Evolutionary conservation across 2,329 filamentous ascomycete species (phyloP).

Genomic region (Periglandula ipomoeae): DNA sequence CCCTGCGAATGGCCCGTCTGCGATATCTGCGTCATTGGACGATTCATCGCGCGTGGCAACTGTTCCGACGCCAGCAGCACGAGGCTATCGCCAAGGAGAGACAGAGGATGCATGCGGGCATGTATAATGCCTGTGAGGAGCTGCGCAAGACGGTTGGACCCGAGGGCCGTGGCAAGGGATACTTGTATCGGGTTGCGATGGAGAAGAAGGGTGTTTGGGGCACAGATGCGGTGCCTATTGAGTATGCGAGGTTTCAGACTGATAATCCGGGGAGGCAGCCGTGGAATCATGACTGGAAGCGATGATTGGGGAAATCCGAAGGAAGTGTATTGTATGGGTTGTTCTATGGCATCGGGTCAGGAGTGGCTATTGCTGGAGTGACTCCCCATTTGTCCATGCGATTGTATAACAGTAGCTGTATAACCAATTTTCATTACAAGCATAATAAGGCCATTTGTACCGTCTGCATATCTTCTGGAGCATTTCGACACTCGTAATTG

Average conservation of each 20-base stretch:
- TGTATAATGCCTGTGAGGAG: slow-evolving; percentile 79
- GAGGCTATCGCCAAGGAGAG: slow-evolving; percentile 59
- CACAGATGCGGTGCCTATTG: slow-evolving; percentile 69
- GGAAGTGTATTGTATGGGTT: no score
- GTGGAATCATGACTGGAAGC: slow-evolving; percentile 94
- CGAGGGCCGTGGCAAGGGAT: slow-evolving; percentile 51
- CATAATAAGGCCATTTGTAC: no score
- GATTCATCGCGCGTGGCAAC: slow-evolving; percentile 90
- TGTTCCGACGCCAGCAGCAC: slow-evolving; percentile 64
- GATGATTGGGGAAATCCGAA: no score
- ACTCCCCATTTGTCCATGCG: no score
- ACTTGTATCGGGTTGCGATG: slow-evolving; percentile 80
- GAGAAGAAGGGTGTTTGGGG: slow-evolving; percentile 80
- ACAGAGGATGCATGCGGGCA: slow-evolving; percentile 70
- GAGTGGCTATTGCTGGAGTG: no score
- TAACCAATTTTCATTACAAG: neutral
- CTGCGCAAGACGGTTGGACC: slow-evolving; percentile 54
- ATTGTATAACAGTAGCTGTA: neutral
- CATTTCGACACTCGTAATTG: no score
- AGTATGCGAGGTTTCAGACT: slow-evolving; percentile 79
- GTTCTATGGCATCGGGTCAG: neutral
- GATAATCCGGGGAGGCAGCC: slow-evolving; percentile 68
- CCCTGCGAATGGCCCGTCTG: slow-evolving; percentile 81
- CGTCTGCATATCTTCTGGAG: no score
- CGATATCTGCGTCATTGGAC: slow-evolving; percentile 94